phyloP scores from a whole-genome alignment of 2,329 filamentous ascomycete genomes.

The Mariannaea elegans region DNA sequence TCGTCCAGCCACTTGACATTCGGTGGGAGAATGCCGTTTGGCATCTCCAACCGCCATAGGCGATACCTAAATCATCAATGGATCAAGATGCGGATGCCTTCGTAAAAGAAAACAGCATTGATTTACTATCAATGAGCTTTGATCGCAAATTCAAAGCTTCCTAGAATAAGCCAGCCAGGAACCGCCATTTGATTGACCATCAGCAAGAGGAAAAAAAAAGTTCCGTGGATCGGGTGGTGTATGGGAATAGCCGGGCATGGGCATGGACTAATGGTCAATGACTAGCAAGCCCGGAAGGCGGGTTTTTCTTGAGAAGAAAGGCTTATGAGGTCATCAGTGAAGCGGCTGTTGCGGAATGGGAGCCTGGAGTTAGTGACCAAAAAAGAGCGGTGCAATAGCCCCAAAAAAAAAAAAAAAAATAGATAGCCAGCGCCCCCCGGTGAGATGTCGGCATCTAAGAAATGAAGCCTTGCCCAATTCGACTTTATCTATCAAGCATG shows the following conservation, averaged over 20 bases:
- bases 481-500: conserved; percentile 15
- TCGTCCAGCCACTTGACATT: conserved; percentile 9
- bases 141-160: background rate
- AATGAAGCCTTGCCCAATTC: conserved; percentile 28
- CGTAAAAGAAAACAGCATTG: background rate
- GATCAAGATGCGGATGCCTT: background rate
- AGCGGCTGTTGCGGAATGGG: conserved; percentile 32
- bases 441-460: conserved; percentile 35
- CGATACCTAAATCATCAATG: conserved; percentile 1
- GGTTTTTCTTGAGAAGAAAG: conserved; percentile 5
- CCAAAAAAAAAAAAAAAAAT: conserved; percentile 13
- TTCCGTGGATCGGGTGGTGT: conserved; percentile 21
- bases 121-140: conserved; percentile 10
- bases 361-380: conserved; percentile 11
- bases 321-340: conserved; percentile 38
- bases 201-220: conserved; percentile 14
- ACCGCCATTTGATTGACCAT: background rate
- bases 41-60: background rate
- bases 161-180: conserved; percentile 2
- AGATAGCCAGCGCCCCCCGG: conserved; percentile 19
- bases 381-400: conserved; percentile 19
- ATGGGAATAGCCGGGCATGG: conserved; percentile 24
- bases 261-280: background rate
- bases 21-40: background rate
- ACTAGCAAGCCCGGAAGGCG: conserved; percentile 4